phyloP scores from a whole-genome alignment of 2,329 filamentous ascomycete genomes.

The Capronia coronata region DNA sequence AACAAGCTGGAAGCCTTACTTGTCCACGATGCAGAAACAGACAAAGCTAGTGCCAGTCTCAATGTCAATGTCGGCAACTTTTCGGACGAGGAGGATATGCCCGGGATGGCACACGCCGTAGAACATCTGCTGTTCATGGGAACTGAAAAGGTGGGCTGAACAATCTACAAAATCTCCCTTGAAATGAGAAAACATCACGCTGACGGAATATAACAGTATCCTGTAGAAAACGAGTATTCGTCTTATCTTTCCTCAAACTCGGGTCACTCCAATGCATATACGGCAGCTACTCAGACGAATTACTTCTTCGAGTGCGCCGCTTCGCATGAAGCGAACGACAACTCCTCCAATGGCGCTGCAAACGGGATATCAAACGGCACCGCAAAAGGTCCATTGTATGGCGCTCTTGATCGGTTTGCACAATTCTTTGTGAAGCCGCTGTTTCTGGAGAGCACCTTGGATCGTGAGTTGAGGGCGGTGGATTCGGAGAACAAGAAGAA shows the following conservation, averaged over 20 bases:
- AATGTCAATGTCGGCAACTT: constrained; percentile 96
- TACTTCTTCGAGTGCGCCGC: constrained; percentile 96
- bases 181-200: constrained; percentile 3
- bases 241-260: constrained; percentile 86
- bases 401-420: constrained; percentile 81
- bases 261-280: constrained; percentile 91
- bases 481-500: constrained; percentile 99
- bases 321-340: constrained; percentile 48
- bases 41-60: constrained; percentile 92
- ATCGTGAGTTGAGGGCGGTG: constrained; percentile 79
- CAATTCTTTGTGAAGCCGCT: constrained; percentile 89
- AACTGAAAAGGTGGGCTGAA: constrained; percentile 66
- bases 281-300: constrained; percentile 86
- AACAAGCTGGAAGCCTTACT: constrained; percentile 88
- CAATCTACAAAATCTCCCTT: neutral
- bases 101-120: constrained; percentile 90
- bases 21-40: constrained; percentile 88
- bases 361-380: constrained; percentile 21
- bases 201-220: constrained; percentile 53
- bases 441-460: constrained; percentile 76
- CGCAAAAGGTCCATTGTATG: constrained; percentile 56
- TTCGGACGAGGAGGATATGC: constrained; percentile 83
- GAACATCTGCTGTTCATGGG: constrained; percentile 98
- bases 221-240: constrained; percentile 90
- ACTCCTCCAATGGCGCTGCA: constrained; percentile 10